Evolutionary conservation across 148 eudicot species (phyloP).

Genomic region (Camellia sinensis): DNA sequence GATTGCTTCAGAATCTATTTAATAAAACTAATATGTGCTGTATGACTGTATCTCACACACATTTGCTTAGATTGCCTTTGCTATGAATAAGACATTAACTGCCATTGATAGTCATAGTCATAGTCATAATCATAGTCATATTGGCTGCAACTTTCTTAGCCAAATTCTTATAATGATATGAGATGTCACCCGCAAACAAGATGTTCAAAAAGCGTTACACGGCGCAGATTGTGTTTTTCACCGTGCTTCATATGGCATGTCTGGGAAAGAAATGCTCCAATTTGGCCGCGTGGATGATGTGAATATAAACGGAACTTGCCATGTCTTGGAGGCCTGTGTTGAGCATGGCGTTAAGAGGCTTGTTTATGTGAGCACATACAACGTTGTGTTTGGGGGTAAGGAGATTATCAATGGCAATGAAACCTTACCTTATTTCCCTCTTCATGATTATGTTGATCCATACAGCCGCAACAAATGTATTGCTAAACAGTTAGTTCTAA

Average conservation of each 20-base stretch:
- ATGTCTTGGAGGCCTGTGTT: conserved; percentile 68
- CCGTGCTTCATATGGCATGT: conserved; percentile 95
- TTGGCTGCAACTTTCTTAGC: not conserved
- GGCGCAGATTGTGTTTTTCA: conserved; percentile 92
- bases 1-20: conserved; percentile 1
- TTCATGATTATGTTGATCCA: conserved; percentile 76
- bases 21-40: not conserved
- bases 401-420: conserved; percentile 90
- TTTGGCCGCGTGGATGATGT: conserved; percentile 69
- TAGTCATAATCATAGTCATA: not conserved
- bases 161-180: conserved; percentile 33
- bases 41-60: not conserved
- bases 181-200: conserved; percentile 57
- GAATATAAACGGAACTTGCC: conserved; percentile 79
- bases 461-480: conserved; percentile 92
- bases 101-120: no score
- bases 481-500: conserved; percentile 84
- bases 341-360: conserved; percentile 70
- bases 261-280: conserved; percentile 96
- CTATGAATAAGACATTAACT: no score
- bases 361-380: conserved; percentile 81
- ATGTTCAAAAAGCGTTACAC: conserved; percentile 64
- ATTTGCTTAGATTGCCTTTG: not conserved
- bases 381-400: conserved; percentile 81
- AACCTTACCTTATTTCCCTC: conserved; percentile 62